Evolutionary conservation across 2,329 filamentous ascomycete genomes (phyloP), one percentile per base, ranked within the genome.

Genomic region (Aspergillus fructus): DNA sequence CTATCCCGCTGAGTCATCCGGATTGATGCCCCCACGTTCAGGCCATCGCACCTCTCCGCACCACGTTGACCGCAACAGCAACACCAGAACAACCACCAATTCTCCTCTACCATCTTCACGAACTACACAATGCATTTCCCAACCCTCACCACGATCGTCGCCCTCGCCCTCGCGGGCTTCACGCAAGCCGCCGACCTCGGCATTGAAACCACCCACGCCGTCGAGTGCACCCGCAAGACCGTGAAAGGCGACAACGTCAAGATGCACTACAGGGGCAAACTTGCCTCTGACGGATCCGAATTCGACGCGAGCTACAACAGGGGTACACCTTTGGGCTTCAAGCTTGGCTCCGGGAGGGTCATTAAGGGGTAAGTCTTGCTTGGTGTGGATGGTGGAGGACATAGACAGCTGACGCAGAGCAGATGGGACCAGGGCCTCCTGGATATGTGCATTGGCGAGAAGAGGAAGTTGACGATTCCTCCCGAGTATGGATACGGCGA

Each of bases 361-460:
- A 99, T 99, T 73, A 88, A 90, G 79, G 93, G 93, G 87, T 91
- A 72, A 68, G 85, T 41, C 9, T 19, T 7, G 15, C 8, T 17
- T 19, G 23, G 9, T 17, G 7, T 59, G 60, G 33, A 15, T 17
- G 33, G 13, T n/a, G 15, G 15, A 41, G 23, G 21, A 12, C 21
- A 17, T 21, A 9, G 24, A 9, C 30, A 3, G 49, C 59, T 63
- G 49, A 60, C 43, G 24, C 8, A 15, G 64, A 67, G 65, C 66
- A 90, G 88, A 71, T 97, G 93, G 93, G 93, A 97, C 68, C 77
- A 96, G 72, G 93, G 93, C 49, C 83, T 97, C 40, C 68, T 94
- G 53, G 90, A 90, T 70, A 97, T 97, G 93, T 97, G 94, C 77
- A 89, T 96, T 66, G 93, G 94, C 61, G 93, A 97, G 82, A 93